A percentile compares a stretch with the other conserved stretches of the same genome.
Evolutionary conservation across 768 basidiomycete genomes (phyloP).

Genomic region (Termitomyces sp.): DNA sequence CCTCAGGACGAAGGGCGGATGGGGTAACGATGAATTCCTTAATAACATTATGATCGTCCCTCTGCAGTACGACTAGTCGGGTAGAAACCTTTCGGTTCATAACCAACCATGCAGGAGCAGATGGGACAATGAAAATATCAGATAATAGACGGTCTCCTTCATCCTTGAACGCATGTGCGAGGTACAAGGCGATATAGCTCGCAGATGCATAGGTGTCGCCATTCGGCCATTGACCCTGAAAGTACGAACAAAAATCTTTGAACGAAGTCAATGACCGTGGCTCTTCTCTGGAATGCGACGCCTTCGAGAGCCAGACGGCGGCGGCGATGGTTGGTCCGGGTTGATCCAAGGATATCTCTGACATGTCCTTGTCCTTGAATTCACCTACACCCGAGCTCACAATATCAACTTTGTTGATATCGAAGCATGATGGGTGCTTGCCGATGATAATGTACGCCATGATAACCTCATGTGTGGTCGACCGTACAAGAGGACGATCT

Average conservation of each 20-base stretch:
- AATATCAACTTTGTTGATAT: background rate
- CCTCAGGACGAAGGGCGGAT: background rate
- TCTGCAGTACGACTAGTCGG: background rate
- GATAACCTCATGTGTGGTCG: slow-evolving; percentile 1
- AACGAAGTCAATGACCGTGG: slow-evolving; percentile 3
- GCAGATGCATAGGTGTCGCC: slow-evolving; percentile 1
- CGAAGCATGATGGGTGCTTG: slow-evolving; percentile 2
- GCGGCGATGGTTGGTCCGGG: background rate
- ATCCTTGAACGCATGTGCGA: background rate
- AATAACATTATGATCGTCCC: background rate
- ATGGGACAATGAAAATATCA: background rate
- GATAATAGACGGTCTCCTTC: background rate
- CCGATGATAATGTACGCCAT: slow-evolving; percentile 7
- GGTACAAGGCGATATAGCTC: slow-evolving; percentile 5
- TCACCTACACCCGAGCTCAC: slow-evolving; percentile 1
- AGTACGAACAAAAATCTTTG: background rate
- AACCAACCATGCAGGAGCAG: background rate
- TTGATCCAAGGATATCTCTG: slow-evolving; percentile 4
- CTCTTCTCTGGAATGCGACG: background rate
- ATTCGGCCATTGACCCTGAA: background rate
- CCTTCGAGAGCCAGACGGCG: slow-evolving; percentile 4
- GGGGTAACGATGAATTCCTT: background rate
- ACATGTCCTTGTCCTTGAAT: slow-evolving; percentile 7
- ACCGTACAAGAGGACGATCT: background rate
- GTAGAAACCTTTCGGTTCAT: background rate